Conservation (phyloP, 1,284 basidiomycete genomes). For the Malassezia yamatoensis region DNA sequence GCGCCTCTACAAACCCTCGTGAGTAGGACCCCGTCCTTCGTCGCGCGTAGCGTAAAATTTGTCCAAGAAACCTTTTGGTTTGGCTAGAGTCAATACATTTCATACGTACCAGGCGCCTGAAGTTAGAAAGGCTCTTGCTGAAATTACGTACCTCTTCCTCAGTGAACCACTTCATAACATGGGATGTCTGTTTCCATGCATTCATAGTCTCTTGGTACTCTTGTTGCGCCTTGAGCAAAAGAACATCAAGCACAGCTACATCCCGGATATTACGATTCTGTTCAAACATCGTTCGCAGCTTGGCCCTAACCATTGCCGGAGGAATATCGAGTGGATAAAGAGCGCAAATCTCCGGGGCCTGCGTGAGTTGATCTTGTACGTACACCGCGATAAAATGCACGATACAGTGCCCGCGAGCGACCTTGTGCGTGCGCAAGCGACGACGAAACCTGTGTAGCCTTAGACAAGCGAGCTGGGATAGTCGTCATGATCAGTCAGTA, state of each 20-base stretch:
- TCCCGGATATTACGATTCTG: conserved; percentile 73
- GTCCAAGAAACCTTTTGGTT: conserved; percentile 62
- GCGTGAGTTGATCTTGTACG: conserved; percentile 42
- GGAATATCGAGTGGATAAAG: conserved; percentile 77
- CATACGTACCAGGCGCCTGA: conserved; percentile 28
- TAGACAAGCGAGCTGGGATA: conserved; percentile 80
- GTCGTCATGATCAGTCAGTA: conserved; percentile 60
- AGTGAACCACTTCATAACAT: conserved; percentile 49
- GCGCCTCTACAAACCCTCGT: conserved; percentile 15
- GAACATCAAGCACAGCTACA: conserved; percentile 70
- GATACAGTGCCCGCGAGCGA: conserved; percentile 69
- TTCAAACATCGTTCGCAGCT: conserved; percentile 80
- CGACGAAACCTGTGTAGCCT: conserved; percentile 52
- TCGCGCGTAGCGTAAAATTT: conserved; percentile 61
- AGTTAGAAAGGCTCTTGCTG: not conserved
- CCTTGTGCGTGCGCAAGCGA: conserved; percentile 61
- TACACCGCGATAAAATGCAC: conserved; percentile 82
- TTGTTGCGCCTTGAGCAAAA: conserved; percentile 73
- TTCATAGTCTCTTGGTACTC: conserved; percentile 91
- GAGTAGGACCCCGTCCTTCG: conserved; percentile 35
- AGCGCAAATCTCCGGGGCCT: conserved; percentile 81
- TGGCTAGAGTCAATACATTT: conserved; percentile 29
- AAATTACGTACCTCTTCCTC: conserved; percentile 44
- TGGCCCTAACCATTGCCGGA: conserved; percentile 68
- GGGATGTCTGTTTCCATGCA: conserved; percentile 68